phyloP scores from a whole-genome alignment of 352 stramenopile genomes.

The Pythium utonaiense region DNA sequence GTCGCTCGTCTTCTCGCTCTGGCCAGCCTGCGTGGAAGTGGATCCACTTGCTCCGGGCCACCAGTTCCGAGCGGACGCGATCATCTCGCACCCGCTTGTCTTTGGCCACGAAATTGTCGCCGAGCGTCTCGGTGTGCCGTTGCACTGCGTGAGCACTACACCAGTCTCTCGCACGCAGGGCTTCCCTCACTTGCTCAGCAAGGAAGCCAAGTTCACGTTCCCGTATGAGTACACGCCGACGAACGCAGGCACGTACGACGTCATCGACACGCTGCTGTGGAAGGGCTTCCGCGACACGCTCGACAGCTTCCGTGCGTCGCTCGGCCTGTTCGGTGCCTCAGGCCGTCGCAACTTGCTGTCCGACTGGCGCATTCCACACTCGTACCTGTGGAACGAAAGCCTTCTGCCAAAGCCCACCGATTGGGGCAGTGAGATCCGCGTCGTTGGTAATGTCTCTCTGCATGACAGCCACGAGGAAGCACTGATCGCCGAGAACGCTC shows the following conservation, averaged over 20 bases:
- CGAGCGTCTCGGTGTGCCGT: conserved; percentile 64
- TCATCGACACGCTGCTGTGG: conserved; percentile 52
- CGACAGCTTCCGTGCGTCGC: conserved; percentile 50
- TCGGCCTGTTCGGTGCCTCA: conserved; percentile 47
- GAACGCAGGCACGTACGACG: conserved; percentile 55
- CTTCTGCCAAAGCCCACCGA: conserved; percentile 60
- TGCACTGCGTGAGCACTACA: conserved; percentile 61
- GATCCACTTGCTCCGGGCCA: conserved; percentile 38
- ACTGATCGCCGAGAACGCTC: conserved; percentile 8
- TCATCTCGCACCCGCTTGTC: conserved; percentile 60
- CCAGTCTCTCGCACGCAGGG: conserved; percentile 51
- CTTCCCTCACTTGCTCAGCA: conserved; percentile 53
- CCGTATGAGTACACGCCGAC: conserved; percentile 42
- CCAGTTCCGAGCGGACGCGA: conserved; percentile 64
- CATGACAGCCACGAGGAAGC: conserved; percentile 14
- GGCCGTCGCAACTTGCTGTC: conserved; percentile 32
- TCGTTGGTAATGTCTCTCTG: conserved; percentile 52
- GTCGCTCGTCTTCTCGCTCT: conserved; percentile 56
- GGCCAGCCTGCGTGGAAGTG: conserved; percentile 46
- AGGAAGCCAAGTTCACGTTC: conserved; percentile 25
- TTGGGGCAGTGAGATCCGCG: conserved; percentile 51
- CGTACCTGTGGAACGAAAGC: conserved; percentile 64
- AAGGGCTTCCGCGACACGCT: conserved; percentile 39
- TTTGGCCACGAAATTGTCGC: conserved; percentile 63
- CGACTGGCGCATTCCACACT: conserved; percentile 60